Evolutionary conservation across 2,329 filamentous ascomycete genomes (phyloP), one percentile per base, ranked within the genome.

Genomic region (Paecilomyces niveus): DNA sequence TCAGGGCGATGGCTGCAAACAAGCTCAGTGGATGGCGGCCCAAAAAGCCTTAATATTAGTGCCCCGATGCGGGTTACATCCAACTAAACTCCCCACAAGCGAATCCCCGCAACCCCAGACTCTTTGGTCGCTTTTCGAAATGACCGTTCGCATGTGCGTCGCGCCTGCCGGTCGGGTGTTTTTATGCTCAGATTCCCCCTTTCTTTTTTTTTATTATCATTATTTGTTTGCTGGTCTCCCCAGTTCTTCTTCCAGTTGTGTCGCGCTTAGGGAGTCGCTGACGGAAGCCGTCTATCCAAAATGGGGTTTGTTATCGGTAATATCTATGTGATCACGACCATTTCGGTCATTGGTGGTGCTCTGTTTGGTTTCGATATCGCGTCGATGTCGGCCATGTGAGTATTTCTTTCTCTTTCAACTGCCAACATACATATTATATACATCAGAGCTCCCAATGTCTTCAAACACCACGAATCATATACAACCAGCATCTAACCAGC

Each of bases 361-460:
- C 78, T 91, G 26, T 91, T 92, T 67, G 89, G 89, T 65, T 92
- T 92, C 70, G 89, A 92, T 74, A 90, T 92, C 66, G 85, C 83
- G 58, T 89, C 86, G 51, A 90, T 91, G 87, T 86, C 83, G 39
- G 84, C 83, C 53, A 83, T 86, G 50, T 24, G 50, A 52, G 50
- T 24, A 29, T 52, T 29, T 52, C 10, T 10, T 10, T n/a, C 15
- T 24, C 13, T 26, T 21, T n/a, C 21, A 11, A n/a, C 7, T 7
- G 2, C 21, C 22, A 26, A 2, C 13, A 22, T 29, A 52, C 13
- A 52, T 6, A 29, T 29, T 29, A 52, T 13, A 52, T 6, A 29
- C 7, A 29, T 5, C 26, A 29, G 26, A 29, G 7, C 5, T 29
- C 26, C 26, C 26, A 29, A n/a, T 7, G 6, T 45, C n/a, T 18